phyloP scores from a whole-genome alignment of 371 early-diverging fungal species.

The Dinochytrium kinnereticum region DNA sequence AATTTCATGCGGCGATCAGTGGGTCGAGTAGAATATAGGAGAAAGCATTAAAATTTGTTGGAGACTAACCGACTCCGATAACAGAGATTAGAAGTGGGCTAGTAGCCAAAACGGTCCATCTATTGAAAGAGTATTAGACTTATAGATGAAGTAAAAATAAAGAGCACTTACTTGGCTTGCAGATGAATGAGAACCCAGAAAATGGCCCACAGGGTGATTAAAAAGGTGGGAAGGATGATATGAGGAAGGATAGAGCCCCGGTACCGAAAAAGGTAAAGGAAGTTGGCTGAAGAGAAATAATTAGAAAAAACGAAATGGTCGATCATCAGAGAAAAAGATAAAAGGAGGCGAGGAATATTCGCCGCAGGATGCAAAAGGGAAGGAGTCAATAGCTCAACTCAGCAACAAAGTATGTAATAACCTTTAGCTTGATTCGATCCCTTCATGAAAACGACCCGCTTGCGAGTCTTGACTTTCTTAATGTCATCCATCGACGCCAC shows the following conservation, averaged over 20 bases:
- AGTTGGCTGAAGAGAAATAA: no score
- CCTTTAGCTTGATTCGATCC: neutral
- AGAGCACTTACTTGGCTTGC: slow-evolving; percentile 2
- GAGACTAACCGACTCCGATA: slow-evolving; percentile 11
- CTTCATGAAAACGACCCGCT: neutral
- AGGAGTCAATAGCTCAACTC: no score
- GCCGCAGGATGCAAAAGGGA: no score
- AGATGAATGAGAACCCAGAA: slow-evolving; percentile 34
- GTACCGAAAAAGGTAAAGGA: neutral
- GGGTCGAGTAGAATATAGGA: no score
- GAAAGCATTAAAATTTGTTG: neutral
- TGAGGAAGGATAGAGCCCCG: slow-evolving; percentile 39
- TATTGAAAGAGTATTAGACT: neutral
- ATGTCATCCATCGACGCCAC: neutral
- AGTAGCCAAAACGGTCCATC: slow-evolving; percentile 11
- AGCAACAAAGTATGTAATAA: neutral
- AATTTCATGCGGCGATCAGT: no score
- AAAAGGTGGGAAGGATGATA: slow-evolving; percentile 20
- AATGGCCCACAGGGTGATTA: slow-evolving; percentile 36
- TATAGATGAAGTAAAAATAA: neutral
- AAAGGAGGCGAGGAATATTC: neutral
- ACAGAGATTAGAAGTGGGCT: slow-evolving; percentile 7
- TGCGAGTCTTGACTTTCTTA: neutral
- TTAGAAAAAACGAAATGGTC: neutral
- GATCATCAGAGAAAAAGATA: neutral